These are phyloP conservation scores for Candolleomyces eurysporus DNA, from an alignment of 768 basidiomycete species.

Conservation along the genomic window DNA sequence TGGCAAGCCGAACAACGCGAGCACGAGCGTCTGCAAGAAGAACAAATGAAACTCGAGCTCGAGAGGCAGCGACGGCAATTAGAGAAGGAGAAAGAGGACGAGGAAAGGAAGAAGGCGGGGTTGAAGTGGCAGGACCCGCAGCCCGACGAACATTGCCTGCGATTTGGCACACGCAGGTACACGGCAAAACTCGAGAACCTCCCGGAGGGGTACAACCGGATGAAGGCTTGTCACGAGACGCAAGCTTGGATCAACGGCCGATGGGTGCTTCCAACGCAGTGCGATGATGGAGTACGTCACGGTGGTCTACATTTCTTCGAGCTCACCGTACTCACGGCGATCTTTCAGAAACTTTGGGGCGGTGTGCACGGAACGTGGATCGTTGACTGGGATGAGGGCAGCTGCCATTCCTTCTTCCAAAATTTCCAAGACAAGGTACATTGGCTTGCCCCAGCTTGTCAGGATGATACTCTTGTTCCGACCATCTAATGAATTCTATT, in stretches of 20 bases:
- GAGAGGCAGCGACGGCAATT: not conserved
- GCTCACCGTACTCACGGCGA: not conserved
- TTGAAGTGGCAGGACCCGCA: not conserved
- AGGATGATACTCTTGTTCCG: not conserved
- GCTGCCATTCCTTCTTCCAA: not conserved
- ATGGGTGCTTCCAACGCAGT: not conserved
- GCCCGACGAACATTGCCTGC: not conserved
- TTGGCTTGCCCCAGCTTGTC: not conserved
- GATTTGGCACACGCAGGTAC: not conserved
- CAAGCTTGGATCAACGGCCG: not conserved
- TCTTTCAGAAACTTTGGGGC: not conserved
- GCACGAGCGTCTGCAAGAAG: not conserved
- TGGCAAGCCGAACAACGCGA: not conserved
- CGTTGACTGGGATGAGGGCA: not conserved
- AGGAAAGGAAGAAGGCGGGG: not conserved
- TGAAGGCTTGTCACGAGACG: not conserved
- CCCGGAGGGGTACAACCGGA: not conserved
- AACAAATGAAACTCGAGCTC: not conserved
- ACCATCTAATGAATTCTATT: not conserved
- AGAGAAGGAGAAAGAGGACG: slow-evolving; percentile 1
- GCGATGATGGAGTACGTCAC: not conserved
- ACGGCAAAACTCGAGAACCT: not conserved
- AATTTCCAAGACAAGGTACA: not conserved
- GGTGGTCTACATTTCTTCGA: not conserved
- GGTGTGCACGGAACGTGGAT: not conserved